A percentile compares a stretch with the other conserved stretches of the same genome.
Conservation (phyloP, 73 alveolate genomes). For the Tetrahymena malaccensis region DNA sequence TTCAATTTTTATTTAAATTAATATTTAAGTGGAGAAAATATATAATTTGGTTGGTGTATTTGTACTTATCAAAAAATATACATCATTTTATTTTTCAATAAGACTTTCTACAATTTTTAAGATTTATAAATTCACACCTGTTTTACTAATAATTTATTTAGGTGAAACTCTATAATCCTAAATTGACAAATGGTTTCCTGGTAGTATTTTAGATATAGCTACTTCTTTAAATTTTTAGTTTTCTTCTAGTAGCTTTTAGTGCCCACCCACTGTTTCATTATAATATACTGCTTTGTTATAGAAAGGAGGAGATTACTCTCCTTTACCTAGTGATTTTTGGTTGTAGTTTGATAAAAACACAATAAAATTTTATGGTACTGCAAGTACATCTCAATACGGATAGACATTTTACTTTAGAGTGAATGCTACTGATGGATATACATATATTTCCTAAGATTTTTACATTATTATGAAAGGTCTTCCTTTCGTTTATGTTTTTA, state of each 20-base stretch:
- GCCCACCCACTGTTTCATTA: not conserved
- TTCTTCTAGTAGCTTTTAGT: not conserved
- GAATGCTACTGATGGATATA: not conserved
- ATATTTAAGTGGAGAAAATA: too few relatives aligned
- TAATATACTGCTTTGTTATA: not conserved
- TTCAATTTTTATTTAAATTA: too few relatives aligned
- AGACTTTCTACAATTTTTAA: too few relatives aligned
- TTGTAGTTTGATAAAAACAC: not conserved
- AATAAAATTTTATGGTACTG: not conserved
- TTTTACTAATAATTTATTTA: not conserved
- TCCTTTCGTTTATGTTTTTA: not conserved
- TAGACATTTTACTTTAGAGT: not conserved
- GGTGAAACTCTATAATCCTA: not conserved
- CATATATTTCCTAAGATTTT: not conserved
- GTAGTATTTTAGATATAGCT: not conserved
- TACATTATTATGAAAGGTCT: not conserved
- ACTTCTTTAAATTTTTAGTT: not conserved
- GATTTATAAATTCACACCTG: too few relatives aligned
- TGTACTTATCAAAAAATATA: too few relatives aligned
- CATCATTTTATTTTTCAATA: too few relatives aligned
- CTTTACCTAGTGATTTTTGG: not conserved
- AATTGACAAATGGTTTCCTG: not conserved
- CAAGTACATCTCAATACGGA: not conserved
- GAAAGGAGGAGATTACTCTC: not conserved
- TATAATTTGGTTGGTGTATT: too few relatives aligned